A percentile compares a stretch with the other conserved stretches of the same genome.
phyloP scores from a whole-genome alignment of 495 filamentous ascomycete genomes.

The Friedmanniomyces endolithicus region DNA sequence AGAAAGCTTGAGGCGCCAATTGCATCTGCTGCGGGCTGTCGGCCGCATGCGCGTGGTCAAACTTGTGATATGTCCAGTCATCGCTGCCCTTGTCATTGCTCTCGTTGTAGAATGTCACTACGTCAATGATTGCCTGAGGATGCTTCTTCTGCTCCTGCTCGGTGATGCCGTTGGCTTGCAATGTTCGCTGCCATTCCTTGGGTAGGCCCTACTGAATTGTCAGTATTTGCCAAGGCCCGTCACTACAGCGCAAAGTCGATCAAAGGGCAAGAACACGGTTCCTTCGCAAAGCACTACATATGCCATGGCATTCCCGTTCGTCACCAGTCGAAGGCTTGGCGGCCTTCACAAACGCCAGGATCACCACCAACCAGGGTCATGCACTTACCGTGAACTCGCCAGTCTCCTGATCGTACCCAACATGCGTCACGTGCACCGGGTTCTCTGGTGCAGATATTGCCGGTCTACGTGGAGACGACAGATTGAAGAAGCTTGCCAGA shows the following conservation, averaged over 20 bases:
- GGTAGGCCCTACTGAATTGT: constrained; percentile 58
- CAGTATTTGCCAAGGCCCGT: constrained; percentile 1
- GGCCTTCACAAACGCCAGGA: background rate
- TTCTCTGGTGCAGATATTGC: constrained; percentile 94
- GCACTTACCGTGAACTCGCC: constrained; percentile 85
- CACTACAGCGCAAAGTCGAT: background rate
- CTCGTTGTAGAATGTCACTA: constrained; percentile 93
- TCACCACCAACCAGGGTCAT: background rate
- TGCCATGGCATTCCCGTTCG: background rate
- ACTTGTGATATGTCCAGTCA: constrained; percentile 89
- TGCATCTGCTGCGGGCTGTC: constrained; percentile 36
- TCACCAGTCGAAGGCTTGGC: background rate
- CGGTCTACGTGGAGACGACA: constrained; percentile 78
- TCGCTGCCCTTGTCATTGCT: constrained; percentile 66
- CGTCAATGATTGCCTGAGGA: constrained; percentile 84
- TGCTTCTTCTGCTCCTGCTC: constrained; percentile 93
- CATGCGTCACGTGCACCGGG: constrained; percentile 94
- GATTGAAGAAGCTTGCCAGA: constrained; percentile 87
- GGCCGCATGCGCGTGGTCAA: constrained; percentile 55
- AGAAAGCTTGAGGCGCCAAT: constrained; percentile 25
- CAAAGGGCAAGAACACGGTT: no score
- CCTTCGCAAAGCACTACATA: background rate
- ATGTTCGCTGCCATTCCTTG: constrained; percentile 92
- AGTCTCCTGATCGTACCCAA: constrained; percentile 92
- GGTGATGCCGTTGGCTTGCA: constrained; percentile 91